These are phyloP conservation scores for Hordeum marinum DNA, from an alignment of 176 grass and related monocot genomes.

Conservation along the genomic window DNA sequence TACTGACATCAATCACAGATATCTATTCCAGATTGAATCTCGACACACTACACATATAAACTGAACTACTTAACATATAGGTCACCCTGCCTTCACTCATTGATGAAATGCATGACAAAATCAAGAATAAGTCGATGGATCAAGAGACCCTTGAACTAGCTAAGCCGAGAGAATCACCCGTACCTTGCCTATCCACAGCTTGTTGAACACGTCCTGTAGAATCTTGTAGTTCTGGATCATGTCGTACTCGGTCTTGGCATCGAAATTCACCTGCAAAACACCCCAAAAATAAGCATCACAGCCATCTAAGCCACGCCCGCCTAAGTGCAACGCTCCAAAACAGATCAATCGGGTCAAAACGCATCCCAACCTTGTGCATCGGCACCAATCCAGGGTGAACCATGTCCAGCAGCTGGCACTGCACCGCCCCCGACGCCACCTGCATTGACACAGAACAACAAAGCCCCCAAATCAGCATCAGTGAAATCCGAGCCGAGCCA, in stretches of 20 bases:
- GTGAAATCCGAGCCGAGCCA: background rate
- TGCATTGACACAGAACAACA: constrained; percentile 16
- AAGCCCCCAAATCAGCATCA: background rate
- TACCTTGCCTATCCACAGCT: constrained; percentile 70
- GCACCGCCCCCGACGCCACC: constrained; percentile 86
- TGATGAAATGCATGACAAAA: no score
- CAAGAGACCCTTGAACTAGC: no score
- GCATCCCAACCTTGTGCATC: constrained; percentile 79
- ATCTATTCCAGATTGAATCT: no score
- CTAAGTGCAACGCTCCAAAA: background rate
- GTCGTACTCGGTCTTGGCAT: constrained; percentile 89
- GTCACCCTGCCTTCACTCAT: no score
- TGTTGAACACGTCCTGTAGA: constrained; percentile 89
- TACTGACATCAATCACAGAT: no score
- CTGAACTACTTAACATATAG: no score
- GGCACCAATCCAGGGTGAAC: constrained; percentile 83
- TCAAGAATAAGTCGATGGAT: no score
- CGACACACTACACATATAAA: no score
- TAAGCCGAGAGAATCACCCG: background rate
- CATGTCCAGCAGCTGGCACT: constrained; percentile 93
- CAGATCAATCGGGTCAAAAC: background rate
- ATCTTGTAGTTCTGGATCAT: constrained; percentile 97
- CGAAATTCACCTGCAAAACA: constrained; percentile 80
- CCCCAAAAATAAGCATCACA: background rate
- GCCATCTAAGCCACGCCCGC: background rate